Conservation (phyloP, 768 basidiomycete genomes). For the Suillus lakei region DNA sequence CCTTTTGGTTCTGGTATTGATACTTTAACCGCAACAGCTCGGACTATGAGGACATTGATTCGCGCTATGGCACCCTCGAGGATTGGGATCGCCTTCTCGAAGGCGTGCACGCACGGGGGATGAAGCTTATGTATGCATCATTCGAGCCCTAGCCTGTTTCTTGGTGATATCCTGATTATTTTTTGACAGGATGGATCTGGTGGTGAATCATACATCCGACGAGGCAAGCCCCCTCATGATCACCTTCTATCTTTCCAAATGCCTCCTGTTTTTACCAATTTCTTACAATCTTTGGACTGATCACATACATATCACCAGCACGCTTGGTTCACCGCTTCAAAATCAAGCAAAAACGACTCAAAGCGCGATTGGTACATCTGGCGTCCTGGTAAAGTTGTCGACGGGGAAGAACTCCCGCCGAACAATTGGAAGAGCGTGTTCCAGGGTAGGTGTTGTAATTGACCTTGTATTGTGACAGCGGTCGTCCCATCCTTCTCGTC, state of each 20-base stretch:
- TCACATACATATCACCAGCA: conserved; percentile 47
- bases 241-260: background rate
- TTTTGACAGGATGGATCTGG: conserved; percentile 68
- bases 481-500: background rate
- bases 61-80: conserved; percentile 63
- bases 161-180: conserved; percentile 13
- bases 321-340: conserved; percentile 70
- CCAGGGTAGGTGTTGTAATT: conserved; percentile 47
- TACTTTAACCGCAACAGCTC: conserved; percentile 43
- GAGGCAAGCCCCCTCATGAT: conserved; percentile 47
- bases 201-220: conserved; percentile 75
- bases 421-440: conserved; percentile 78
- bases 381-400: conserved; percentile 59
- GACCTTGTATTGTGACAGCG: background rate
- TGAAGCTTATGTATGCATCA: conserved; percentile 66
- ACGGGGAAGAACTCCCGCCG: conserved; percentile 62
- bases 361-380: conserved; percentile 83
- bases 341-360: conserved; percentile 50
- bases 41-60: conserved; percentile 68
- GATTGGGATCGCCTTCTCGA: conserved; percentile 63
- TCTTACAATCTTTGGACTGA: conserved; percentile 7
- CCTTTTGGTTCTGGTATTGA: background rate
- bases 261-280: conserved; percentile 11
- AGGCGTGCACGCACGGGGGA: conserved; percentile 61
- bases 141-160: conserved; percentile 5